phyloP scores from a whole-genome alignment of 257 asterid genomes.

The Solanum clarkiae region DNA sequence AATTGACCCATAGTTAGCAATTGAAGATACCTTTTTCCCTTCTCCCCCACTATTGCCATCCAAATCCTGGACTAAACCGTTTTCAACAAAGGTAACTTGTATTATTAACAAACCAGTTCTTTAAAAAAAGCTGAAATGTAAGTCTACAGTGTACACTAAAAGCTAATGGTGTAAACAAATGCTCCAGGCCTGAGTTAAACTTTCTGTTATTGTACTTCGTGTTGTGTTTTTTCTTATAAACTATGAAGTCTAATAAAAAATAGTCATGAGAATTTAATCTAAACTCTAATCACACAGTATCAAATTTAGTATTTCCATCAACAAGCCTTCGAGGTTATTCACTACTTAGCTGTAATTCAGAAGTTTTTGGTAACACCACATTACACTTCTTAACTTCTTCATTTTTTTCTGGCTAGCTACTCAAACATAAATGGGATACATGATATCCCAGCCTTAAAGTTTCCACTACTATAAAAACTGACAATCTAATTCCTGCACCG shows the following conservation, averaged over 20 bases:
- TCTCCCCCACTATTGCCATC: not conserved
- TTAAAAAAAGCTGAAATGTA: not conserved
- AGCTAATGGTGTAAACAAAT: not conserved
- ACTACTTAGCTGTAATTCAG: not conserved
- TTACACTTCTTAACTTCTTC: not conserved
- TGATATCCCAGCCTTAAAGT: not conserved
- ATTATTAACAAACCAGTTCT: not conserved
- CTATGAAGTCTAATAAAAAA: not conserved
- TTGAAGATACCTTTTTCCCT: not conserved
- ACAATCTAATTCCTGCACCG: not conserved
- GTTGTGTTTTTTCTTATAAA: not conserved
- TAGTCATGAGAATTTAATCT: not conserved
- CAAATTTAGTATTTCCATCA: not conserved
- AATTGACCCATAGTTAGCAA: not conserved
- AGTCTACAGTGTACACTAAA: not conserved
- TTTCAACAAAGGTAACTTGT: not conserved
- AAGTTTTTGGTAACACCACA: not conserved
- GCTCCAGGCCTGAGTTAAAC: not conserved
- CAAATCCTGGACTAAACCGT: not conserved
- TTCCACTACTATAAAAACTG: not conserved
- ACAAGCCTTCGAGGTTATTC: not conserved
- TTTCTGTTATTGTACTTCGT: not conserved
- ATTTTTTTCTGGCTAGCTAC: not conserved
- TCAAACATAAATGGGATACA: not conserved
- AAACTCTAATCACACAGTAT: not conserved